Evolutionary conservation across 495 filamentous ascomycete genomes (phyloP), one percentile per base, ranked within the genome.

Genomic region (Penicillium salamii): DNA sequence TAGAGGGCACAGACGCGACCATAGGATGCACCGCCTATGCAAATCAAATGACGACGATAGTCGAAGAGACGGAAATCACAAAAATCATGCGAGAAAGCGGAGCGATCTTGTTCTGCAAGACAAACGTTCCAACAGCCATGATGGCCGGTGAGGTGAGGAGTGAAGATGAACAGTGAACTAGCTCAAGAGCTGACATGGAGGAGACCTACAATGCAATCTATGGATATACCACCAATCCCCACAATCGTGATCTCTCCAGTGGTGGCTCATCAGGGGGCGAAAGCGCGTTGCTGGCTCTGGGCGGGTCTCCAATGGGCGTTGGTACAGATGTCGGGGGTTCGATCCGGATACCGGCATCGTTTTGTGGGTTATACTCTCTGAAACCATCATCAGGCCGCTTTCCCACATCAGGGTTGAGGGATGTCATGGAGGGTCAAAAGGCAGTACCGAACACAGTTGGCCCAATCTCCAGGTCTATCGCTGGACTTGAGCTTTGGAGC

Each of bases 281-380:
- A 58, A 80, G 74, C 7, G 80, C 84, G 0, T 65, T 88, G 3
- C 46, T 87, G 18, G 80, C 70, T 0, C 56, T 78, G 6, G 57
- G 76, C 11, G 84, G 83, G 1, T 79, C 75, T 23, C 63, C 76
- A 26, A 58, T 87, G 1, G 86, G 86, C 1, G 78, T 88, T 26
- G 85, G 83, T 0, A 82, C 80, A 3, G 85, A 88, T 54, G 80
- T 88, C 45, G 85, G 71, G 21, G 84, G 84, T 3, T 85, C 80
- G 0, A 83, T 87, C 34, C 70, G 83, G 5, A 68, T 70, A 15
- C 87, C 87, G 23, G 23, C 23, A 26, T 26, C 23, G 8, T 26
- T 26, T 8, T 26, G 23, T 26, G 23, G 23, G 8, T 1, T 80
- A 85, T 1, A 78, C 75, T n/a, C 74, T 80, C 41, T 75, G 81